These are phyloP conservation scores for Medicago truncatula DNA, from an alignment of 306 rosid species.

Conservation along the genomic window MtrunA17r5.0-ANR NC_053046.1:5371001-5371500, in stretches of 20 bases:
- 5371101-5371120: slow-evolving; percentile 61
- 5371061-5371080: slow-evolving; percentile 62
- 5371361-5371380: slow-evolving; percentile 97
- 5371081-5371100: slow-evolving; percentile 12
- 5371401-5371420: slow-evolving; percentile 75
- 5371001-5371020: slow-evolving; percentile 94
- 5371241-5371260: slow-evolving; percentile 93
- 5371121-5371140: slow-evolving; percentile 79
- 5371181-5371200: slow-evolving; percentile 70
- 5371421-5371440: slow-evolving; percentile 86
- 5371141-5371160: slow-evolving; percentile 74
- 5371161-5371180: slow-evolving; percentile 53
- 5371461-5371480: slow-evolving; percentile 95
- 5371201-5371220: slow-evolving; percentile 75
- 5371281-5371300: slow-evolving; percentile 50
- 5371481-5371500: slow-evolving; percentile 94
- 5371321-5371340: slow-evolving; percentile 80
- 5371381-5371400: slow-evolving; percentile 91
- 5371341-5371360: slow-evolving; percentile 78
- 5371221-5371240: slow-evolving; percentile 95
- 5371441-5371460: slow-evolving; percentile 85
- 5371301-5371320: slow-evolving; percentile 66
- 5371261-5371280: slow-evolving; percentile 80
- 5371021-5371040: slow-evolving; percentile 75
- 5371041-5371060: slow-evolving; percentile 52